phyloP scores from a whole-genome alignment of 805 yeast genomes.

The Ogataea philodendri region DNA sequence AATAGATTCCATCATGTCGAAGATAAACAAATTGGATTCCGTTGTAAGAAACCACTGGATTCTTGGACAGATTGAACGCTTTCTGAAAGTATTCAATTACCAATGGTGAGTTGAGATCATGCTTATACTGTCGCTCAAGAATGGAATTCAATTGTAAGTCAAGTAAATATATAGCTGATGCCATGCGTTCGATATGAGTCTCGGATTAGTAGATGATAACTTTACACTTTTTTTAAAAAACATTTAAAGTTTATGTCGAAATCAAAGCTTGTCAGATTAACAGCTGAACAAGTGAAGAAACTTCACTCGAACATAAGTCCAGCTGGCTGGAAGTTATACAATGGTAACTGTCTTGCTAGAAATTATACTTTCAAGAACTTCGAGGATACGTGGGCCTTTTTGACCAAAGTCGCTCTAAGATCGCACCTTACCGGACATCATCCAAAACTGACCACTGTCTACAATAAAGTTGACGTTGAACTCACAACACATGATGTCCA shows the following conservation, averaged over 20 bases:
- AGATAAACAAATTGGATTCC: slow-evolving; percentile 59
- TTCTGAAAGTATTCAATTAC: slow-evolving; percentile 33
- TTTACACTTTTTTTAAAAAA: no score
- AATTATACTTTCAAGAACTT: slow-evolving; percentile 45
- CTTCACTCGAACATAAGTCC: slow-evolving; percentile 12
- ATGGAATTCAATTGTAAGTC: slow-evolving; percentile 31
- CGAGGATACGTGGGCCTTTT: slow-evolving; percentile 65
- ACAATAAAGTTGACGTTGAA: slow-evolving; percentile 52
- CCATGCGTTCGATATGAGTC: slow-evolving; percentile 30
- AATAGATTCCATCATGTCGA: slow-evolving; percentile 42
- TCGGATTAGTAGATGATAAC: no score
- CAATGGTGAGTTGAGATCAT: slow-evolving; percentile 27
- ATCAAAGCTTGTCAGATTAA: slow-evolving; percentile 30
- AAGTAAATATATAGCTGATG: slow-evolving; percentile 36
- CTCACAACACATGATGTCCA: slow-evolving; percentile 65
- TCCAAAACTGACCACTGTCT: slow-evolving; percentile 64
- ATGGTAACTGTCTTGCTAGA: background rate
- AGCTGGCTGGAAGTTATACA: slow-evolving; percentile 1
- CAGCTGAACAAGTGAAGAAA: slow-evolving; percentile 22
- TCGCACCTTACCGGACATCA: slow-evolving; percentile 65
- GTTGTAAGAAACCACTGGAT: slow-evolving; percentile 46
- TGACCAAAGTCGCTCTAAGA: slow-evolving; percentile 54
- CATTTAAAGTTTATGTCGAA: slow-evolving; percentile 26
- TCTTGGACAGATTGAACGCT: slow-evolving; percentile 18
- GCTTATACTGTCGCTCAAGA: slow-evolving; percentile 36